A percentile compares a stretch with the other conserved stretches of the same genome.
phyloP scores from a whole-genome alignment of 2,329 filamentous ascomycete genomes.

The Parastagonospora nodorum region DNA sequence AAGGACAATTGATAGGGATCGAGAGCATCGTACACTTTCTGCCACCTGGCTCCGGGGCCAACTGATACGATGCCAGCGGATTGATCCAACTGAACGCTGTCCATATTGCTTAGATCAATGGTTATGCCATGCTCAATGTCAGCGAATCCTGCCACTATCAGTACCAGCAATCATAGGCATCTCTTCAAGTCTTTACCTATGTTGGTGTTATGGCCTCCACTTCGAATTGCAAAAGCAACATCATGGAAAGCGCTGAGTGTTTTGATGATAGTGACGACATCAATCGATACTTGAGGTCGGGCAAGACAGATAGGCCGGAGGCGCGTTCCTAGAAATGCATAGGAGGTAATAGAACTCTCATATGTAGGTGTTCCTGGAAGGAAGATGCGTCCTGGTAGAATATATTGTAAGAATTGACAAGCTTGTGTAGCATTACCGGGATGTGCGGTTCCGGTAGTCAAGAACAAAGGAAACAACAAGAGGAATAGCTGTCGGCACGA shows the following conservation, averaged over 20 bases:
- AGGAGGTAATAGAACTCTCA: constrained; percentile 7
- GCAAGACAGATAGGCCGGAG: constrained; percentile 6
- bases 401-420: too few relatives aligned
- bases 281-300: background rate
- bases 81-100: background rate
- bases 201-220: background rate
- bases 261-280: background rate
- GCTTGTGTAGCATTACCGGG: too few relatives aligned
- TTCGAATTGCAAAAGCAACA: background rate
- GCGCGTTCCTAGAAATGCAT: constrained; percentile 3
- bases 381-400: too few relatives aligned
- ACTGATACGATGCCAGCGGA: constrained; percentile 1
- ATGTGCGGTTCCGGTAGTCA: too few relatives aligned
- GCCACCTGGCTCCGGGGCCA: constrained; percentile 9
- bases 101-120: background rate
- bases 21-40: constrained; percentile 8
- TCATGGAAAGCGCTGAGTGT: background rate
- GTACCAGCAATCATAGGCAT: background rate
- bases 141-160: background rate
- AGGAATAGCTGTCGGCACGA: too few relatives aligned
- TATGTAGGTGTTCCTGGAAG: background rate
- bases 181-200: background rate
- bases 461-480: too few relatives aligned
- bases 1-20: constrained; percentile 3
- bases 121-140: background rate